Evolutionary conservation across 1,284 basidiomycete genomes (phyloP).

Genomic region (Phaffia rhodozyma): DNA sequence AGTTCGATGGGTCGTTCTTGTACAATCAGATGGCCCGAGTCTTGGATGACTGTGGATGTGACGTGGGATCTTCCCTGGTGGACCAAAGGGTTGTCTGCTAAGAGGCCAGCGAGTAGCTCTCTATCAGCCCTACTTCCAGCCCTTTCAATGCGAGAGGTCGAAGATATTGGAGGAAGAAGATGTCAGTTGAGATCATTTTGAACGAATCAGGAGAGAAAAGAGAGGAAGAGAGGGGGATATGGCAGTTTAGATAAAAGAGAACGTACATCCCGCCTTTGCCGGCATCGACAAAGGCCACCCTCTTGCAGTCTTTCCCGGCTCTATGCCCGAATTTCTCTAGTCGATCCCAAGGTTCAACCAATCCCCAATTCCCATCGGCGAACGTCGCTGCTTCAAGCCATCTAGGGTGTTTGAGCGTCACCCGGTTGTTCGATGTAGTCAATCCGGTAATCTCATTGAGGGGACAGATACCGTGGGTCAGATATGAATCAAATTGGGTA

Average conservation of each 20-base stretch:
- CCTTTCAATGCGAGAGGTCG: too few relatives aligned
- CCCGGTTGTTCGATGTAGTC: neutral
- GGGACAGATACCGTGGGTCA: neutral
- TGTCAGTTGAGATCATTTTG: neutral
- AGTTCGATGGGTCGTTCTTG: constrained; percentile 5
- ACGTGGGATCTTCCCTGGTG: neutral
- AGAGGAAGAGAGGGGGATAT: too few relatives aligned
- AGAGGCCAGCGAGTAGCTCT: neutral
- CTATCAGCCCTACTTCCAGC: too few relatives aligned
- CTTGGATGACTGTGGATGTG: neutral
- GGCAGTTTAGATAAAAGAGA: neutral
- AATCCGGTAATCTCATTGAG: neutral
- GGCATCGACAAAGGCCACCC: neutral
- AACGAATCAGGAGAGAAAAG: neutral
- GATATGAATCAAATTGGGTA: constrained; percentile 3
- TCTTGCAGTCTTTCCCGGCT: neutral
- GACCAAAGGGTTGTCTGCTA: neutral
- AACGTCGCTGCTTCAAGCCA: constrained; percentile 5
- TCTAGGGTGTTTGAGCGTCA: neutral
- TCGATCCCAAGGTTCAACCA: neutral
- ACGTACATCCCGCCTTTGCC: neutral
- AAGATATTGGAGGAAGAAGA: too few relatives aligned
- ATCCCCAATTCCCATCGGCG: neutral
- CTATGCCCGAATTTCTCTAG: neutral
- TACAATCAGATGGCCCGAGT: neutral